A percentile compares a stretch with the other conserved stretches of the same genome.
Conservation (phyloP, 768 basidiomycete species). For the Macrocybe gigantea region DNA sequence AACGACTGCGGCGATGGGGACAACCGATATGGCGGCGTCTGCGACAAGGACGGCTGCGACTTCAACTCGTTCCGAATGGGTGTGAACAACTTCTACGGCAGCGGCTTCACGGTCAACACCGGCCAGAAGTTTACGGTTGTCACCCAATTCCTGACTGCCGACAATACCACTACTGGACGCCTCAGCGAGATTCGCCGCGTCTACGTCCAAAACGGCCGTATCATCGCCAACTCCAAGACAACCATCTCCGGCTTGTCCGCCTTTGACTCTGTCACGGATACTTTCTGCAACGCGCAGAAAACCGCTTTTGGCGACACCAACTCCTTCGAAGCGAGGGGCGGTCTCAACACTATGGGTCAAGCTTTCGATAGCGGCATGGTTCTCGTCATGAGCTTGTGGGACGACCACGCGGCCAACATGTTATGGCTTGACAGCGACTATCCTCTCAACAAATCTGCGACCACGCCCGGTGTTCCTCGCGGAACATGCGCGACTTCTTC, state of each 20-base stretch:
- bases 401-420: constrained; percentile 30
- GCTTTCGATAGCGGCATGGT: constrained; percentile 37
- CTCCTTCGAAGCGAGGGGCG: constrained; percentile 34
- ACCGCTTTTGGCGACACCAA: constrained; percentile 37
- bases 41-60: constrained; percentile 37
- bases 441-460: constrained; percentile 15
- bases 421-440: constrained; percentile 23
- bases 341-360: constrained; percentile 28
- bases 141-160: constrained; percentile 35
- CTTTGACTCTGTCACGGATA: constrained; percentile 31
- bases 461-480: constrained; percentile 26
- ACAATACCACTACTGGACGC: constrained; percentile 28
- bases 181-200: constrained; percentile 36
- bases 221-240: constrained; percentile 30
- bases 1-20: constrained; percentile 19
- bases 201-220: constrained; percentile 33
- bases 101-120: constrained; percentile 31
- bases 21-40: constrained; percentile 27
- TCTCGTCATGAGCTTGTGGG: constrained; percentile 35
- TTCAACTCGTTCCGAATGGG: constrained; percentile 44
- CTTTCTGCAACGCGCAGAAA: constrained; percentile 35
- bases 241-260: constrained; percentile 24
- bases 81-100: constrained; percentile 27
- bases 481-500: constrained; percentile 34
- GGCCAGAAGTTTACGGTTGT: constrained; percentile 33